A percentile compares a stretch with the other conserved stretches of the same genome.
These are phyloP conservation scores for Nepenthes alata DNA, from an alignment of 179 eudicot species.

Conservation along the genomic window DNA sequence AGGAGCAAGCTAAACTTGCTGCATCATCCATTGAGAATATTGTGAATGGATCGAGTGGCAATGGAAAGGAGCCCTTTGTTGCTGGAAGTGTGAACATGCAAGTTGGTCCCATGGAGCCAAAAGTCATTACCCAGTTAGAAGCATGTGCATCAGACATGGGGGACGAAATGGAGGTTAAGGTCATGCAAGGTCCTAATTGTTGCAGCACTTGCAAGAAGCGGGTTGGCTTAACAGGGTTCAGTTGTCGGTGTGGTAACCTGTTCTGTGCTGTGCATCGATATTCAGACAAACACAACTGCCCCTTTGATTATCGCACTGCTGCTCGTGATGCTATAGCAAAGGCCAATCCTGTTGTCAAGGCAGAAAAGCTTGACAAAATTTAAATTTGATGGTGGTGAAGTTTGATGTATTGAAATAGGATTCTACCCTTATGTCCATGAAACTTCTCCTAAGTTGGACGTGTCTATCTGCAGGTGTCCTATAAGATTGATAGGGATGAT, in stretches of 20 bases:
- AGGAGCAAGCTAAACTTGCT: slow-evolving; percentile 73
- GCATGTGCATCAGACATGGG: slow-evolving; percentile 16
- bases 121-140: slow-evolving; percentile 20
- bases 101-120: slow-evolving; percentile 22
- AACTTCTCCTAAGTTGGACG: background rate
- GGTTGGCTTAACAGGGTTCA: slow-evolving; percentile 68
- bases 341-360: slow-evolving; percentile 68
- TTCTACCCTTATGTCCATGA: slow-evolving; percentile 4
- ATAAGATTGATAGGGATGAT: background rate
- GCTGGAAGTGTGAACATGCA: slow-evolving; percentile 16
- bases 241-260: slow-evolving; percentile 55
- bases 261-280: slow-evolving; percentile 64
- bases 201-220: slow-evolving; percentile 53
- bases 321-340: slow-evolving; percentile 56
- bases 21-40: slow-evolving; percentile 59
- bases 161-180: slow-evolving; percentile 21
- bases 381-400: background rate
- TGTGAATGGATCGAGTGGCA: slow-evolving; percentile 53
- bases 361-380: slow-evolving; percentile 50
- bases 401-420: slow-evolving; percentile 2
- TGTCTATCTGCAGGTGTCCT: background rate
- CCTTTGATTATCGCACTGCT: slow-evolving; percentile 51
- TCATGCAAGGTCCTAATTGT: slow-evolving; percentile 44
- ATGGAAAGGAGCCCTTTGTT: slow-evolving; percentile 25
- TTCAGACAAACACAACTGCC: slow-evolving; percentile 70